These are phyloP conservation scores for Croton laevigatus DNA, from an alignment of 441 rosid genomes.

Conservation along the genomic window DNA sequence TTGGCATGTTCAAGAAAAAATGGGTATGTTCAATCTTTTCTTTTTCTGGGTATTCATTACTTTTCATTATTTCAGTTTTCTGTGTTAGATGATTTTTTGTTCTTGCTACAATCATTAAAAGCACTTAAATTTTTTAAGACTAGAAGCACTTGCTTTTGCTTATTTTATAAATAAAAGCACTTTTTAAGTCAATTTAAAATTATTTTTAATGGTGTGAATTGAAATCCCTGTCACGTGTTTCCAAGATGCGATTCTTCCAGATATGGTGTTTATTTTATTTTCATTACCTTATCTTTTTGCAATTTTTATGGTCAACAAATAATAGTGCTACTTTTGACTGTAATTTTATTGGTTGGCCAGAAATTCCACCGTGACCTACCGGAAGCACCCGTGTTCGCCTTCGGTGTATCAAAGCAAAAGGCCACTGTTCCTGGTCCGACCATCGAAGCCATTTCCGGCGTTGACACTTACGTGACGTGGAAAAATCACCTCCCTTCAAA, in stretches of 20 bases:
- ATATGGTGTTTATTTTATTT: not conserved
- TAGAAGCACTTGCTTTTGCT: no score
- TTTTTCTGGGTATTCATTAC: not conserved
- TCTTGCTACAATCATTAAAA: no score
- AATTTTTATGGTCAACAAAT: not conserved
- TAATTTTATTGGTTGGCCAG: slow-evolving; percentile 29
- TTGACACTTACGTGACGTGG: slow-evolving; percentile 72
- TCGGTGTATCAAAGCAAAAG: slow-evolving; percentile 46
- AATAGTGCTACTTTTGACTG: not conserved
- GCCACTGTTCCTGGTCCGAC: slow-evolving; percentile 96
- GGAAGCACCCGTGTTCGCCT: slow-evolving; percentile 72
- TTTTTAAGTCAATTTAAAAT: no score
- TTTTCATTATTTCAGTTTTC: not conserved
- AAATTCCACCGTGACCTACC: slow-evolving; percentile 94
- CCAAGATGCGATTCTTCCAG: no score
- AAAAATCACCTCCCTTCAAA: slow-evolving; percentile 73
- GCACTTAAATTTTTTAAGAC: no score
- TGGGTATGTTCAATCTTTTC: slow-evolving; percentile 47
- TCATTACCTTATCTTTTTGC: not conserved
- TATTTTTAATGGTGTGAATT: not conserved
- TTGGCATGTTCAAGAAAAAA: slow-evolving; percentile 73
- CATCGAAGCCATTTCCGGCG: slow-evolving; percentile 71
- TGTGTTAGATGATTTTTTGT: not conserved
- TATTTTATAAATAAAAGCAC: no score
- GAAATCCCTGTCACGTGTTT: not conserved